Evolutionary conservation across 495 filamentous ascomycete species (phyloP), one percentile per base, ranked within the genome.

Genomic region (Aspergillus incahuasiensis): DNA sequence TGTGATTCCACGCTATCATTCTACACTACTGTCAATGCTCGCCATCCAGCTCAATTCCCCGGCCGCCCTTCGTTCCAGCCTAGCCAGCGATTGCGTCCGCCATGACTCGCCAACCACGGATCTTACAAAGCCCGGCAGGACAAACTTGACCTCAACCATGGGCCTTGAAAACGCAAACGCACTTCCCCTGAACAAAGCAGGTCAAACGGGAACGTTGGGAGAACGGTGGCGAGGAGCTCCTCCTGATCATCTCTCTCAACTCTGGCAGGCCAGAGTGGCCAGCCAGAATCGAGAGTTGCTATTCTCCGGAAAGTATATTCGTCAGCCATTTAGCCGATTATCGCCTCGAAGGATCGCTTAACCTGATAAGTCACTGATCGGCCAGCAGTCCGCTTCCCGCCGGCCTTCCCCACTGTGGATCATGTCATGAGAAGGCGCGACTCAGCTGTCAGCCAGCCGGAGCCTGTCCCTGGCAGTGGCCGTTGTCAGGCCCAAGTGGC

Each of bases 341-440:
- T 38, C 30, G 15, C 8, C 22, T 2, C 22, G 22, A 43, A 24
- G 30, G 46, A 38, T 49, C 46, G 46, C 28, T 49, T 49, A 49
- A 49, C 46, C 38, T 49, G 46, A 49, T 35, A 49, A 48, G 46
- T 49, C 30, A 48, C 25, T 49, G 46, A 49, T 49, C 46, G 46
- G 46, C 46, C 46, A 49, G 38, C 46, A 20, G 30, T 49, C 46
- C 46, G 46, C 30, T 15, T 38, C 28, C 25, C 28, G 28, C 8
- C 46, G 18, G 45, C 28, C 18, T 5, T 38, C 28, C 25, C 28
- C 46, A 35, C 46, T 38, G 45, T 48, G 45, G 45, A 48, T 38
- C 46, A 9, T 49, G 46, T 49, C 30, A 49, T 21, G 28, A 13
- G 30, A 49, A 35, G 46, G 46, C 46, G 43, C 21, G 24, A 46